Base-by-base conservation (phyloP, 2,329 filamentous ascomycete genomes). In the Berkeleyomyces basicola region DNA sequence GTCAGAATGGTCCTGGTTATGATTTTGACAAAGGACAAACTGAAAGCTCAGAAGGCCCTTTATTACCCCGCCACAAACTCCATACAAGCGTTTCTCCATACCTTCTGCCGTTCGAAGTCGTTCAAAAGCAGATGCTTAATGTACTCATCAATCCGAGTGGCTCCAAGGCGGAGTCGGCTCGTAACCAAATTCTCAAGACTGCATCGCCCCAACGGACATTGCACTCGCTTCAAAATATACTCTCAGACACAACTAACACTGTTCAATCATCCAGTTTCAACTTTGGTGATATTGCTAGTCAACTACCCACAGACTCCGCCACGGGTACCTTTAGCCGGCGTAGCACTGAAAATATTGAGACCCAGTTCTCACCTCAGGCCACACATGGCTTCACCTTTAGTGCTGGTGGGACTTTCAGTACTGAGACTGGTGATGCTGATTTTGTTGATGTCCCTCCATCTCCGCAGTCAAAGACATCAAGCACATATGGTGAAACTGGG, bases 281-380 rank as follows among this genome's bases (percentile, higher is more conserved):
- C 23, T 49, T 61, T 59, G 39, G 42, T 36, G 36, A 61, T 43
- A 49, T 65, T 36, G 51, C 63, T 9, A 61, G 39, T n/a, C 55
- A 63, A 3, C 57, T 61, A n/a, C 60, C 63, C 6, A 57, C 60
- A 14, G 61, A 62, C 4, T 37, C 37, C 7, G 11, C 42, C 11
- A 23, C 63, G 7, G 49, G 57, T 42, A 53, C 23, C 2, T 81
- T 82, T 65, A 68, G 73, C 46, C 77, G 76, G 65, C 77, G 71
- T 63, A 84, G 79, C 67, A 73, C 78, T 23, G 81, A 85, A 63
- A 81, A 79, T 60, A 85, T 85, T 67, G 82, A 82, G 70, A 85
- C 82, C 16, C 79, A 74, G 46, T 85, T 85, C 49, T 61, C 64
- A 4, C 61, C 64, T 14, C 59, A 57, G 39, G 53, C 44, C n/a